Evolutionary conservation across 805 yeast species (phyloP).

Genomic region (Groenewaldozyma tartarivorans): DNA sequence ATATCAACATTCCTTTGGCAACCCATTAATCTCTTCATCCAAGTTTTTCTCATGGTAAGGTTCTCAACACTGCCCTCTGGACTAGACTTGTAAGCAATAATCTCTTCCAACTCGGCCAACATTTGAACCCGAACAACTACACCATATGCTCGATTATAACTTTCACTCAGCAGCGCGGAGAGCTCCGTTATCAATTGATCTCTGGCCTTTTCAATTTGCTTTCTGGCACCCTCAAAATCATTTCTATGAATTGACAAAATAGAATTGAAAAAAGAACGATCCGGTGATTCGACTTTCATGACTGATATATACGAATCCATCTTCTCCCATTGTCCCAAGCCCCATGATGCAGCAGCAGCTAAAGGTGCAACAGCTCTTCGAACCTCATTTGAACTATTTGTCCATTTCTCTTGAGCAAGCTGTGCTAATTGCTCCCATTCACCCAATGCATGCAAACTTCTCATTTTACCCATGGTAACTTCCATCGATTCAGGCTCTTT

Average conservation of each 20-base stretch:
- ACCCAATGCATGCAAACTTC: constrained; percentile 96
- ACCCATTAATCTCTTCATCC: constrained; percentile 88
- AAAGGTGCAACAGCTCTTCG: constrained; percentile 85
- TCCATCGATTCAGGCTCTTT: constrained; percentile 57
- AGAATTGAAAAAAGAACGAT: constrained; percentile 89
- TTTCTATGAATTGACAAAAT: constrained; percentile 77
- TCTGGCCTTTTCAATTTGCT: constrained; percentile 74
- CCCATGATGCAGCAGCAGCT: constrained; percentile 99
- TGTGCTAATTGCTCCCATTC: constrained; percentile 93
- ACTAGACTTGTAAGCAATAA: constrained; percentile 75
- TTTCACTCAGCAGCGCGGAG: constrained; percentile 88
- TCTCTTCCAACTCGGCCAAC: constrained; percentile 94
- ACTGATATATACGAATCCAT: constrained; percentile 87
- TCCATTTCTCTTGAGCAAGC: constrained; percentile 83
- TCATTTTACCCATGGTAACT: constrained; percentile 93
- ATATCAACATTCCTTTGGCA: constrained; percentile 96
- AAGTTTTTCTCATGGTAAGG: constrained; percentile 72
- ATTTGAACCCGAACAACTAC: constrained; percentile 95
- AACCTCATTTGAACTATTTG: constrained; percentile 56
- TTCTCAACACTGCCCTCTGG: constrained; percentile 79
- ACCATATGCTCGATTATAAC: constrained; percentile 92
- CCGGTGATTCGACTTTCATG: constrained; percentile 89
- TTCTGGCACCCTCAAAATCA: constrained; percentile 71
- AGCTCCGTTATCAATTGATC: constrained; percentile 87
- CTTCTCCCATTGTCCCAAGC: constrained; percentile 91